Evolutionary conservation across 148 eudicot genomes (phyloP).

Genomic region (Bassia scoparia): DNA sequence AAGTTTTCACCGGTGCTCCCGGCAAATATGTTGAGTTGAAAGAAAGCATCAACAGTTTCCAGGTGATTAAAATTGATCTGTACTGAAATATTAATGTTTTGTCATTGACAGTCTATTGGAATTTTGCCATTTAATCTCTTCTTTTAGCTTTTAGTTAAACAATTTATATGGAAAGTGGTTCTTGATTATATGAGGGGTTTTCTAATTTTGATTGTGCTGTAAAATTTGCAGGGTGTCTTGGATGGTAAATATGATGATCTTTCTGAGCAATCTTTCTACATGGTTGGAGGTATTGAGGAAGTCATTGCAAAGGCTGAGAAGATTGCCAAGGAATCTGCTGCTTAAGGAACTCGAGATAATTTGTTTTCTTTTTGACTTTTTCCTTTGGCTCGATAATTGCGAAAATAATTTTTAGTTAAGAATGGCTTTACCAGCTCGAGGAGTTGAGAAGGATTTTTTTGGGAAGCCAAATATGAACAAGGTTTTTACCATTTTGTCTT

Average conservation of each 20-base stretch:
- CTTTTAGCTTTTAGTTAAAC: too few species aligned
- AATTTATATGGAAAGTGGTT: too few species aligned
- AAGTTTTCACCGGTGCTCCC: constrained; percentile 98
- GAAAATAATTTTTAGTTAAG: constrained; percentile 46
- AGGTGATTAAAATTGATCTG: constrained; percentile 42
- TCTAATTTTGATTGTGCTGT: neutral
- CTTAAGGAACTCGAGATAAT: constrained; percentile 34
- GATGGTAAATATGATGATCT: constrained; percentile 97
- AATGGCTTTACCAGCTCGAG: constrained; percentile 29
- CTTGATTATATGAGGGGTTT: neutral
- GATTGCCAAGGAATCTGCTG: constrained; percentile 81
- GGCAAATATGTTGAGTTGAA: constrained; percentile 97
- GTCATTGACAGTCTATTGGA: neutral
- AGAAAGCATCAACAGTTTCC: constrained; percentile 90
- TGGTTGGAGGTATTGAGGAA: constrained; percentile 99
- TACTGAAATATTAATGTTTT: neutral
- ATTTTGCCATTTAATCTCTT: too few species aligned
- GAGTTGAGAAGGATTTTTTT: constrained; percentile 35
- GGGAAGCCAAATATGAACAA: constrained; percentile 27
- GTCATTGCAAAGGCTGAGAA: constrained; percentile 97
- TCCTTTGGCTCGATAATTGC: constrained; percentile 44
- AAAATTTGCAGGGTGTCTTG: constrained; percentile 69
- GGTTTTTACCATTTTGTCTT: constrained; percentile 24
- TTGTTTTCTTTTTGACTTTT: constrained; percentile 9
- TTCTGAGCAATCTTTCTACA: constrained; percentile 90